These are phyloP conservation scores for Colletotrichum sp. DNA, from an alignment of 2,329 filamentous ascomycete species.

Conservation along the genomic window DNA sequence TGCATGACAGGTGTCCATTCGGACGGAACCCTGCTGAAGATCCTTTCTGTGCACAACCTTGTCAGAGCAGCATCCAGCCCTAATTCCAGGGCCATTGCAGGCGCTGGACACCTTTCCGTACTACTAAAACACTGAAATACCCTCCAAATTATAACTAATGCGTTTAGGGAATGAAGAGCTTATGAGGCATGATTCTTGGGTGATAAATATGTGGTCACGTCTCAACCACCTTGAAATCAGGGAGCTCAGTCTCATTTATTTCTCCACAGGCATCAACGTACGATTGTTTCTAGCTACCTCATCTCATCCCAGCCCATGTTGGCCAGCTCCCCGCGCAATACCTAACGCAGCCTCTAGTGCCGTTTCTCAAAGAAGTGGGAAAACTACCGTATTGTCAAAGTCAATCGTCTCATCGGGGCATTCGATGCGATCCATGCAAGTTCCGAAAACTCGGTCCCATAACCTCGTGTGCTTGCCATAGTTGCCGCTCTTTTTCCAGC, in stretches of 20 bases:
- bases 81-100: not conserved
- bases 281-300: not conserved
- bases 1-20: not conserved
- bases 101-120: not conserved
- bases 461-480: constrained; percentile 42
- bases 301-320: not conserved
- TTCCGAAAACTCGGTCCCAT: constrained; percentile 41
- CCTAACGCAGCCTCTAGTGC: not conserved
- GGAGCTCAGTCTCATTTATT: not conserved
- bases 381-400: constrained; percentile 25
- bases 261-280: not conserved
- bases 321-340: not conserved
- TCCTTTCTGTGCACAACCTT: not conserved
- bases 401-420: constrained; percentile 33
- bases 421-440: constrained; percentile 41
- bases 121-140: not conserved
- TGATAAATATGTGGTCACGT: not conserved
- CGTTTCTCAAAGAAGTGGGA: constrained; percentile 30
- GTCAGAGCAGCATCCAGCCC: not conserved
- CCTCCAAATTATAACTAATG: not conserved
- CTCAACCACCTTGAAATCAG: not conserved
- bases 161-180: not conserved
- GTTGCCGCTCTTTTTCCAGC: constrained; percentile 41
- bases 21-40: not conserved
- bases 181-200: not conserved